phyloP scores from a whole-genome alignment of 2,329 filamentous ascomycete genomes.

The Colletotrichum coccodes region DNA sequence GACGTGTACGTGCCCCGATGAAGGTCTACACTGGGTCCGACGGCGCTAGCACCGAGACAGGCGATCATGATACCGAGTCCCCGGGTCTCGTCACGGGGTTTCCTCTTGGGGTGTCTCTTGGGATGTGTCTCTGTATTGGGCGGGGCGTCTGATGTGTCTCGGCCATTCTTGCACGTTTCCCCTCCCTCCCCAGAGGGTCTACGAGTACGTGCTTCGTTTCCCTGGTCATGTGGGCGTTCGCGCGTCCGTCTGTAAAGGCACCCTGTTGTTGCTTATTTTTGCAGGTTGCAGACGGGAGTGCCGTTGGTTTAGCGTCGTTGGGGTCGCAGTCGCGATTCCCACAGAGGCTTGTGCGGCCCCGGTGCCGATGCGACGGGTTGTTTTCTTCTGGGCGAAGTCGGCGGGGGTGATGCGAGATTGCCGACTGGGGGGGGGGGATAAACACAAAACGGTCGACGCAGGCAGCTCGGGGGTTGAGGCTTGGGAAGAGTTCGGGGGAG shows the following conservation, averaged over 20 bases:
- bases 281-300: not conserved
- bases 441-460: not conserved
- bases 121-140: not conserved
- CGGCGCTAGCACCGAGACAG: constrained; percentile 5
- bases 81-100: constrained; percentile 7
- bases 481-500: constrained; percentile 10
- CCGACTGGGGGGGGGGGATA: not conserved
- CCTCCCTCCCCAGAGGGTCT: too few relatives aligned
- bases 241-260: not conserved
- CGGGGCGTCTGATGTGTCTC: not conserved
- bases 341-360: not conserved
- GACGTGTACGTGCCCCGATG: not conserved
- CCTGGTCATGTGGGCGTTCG: not conserved
- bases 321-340: not conserved
- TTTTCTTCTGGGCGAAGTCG: not conserved
- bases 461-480: not conserved
- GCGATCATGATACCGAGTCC: constrained; percentile 11
- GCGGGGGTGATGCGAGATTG: constrained; percentile 20
- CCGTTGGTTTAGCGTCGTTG: not conserved
- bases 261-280: not conserved
- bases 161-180: not conserved
- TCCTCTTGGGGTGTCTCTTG: not conserved
- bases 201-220: too few relatives aligned
- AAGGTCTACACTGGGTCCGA: not conserved
- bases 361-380: not conserved